Percentiles rank a stretch among this genome's conserved stretches.
Evolutionary conservation across 495 filamentous ascomycete genomes (phyloP).

Genomic region (Penicillium subrubescens): DNA sequence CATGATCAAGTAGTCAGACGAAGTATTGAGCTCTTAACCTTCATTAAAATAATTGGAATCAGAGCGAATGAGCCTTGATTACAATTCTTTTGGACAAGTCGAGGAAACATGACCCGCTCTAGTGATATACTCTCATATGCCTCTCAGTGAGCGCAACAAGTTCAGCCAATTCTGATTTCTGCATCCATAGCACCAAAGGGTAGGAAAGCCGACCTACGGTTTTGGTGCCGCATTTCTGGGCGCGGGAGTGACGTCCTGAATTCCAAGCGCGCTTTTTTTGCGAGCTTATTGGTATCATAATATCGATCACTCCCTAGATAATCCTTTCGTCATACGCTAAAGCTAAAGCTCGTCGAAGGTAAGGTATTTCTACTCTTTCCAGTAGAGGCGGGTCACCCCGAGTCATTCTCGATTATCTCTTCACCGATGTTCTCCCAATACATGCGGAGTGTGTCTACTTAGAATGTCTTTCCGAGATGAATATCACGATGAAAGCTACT

Average conservation of each 20-base stretch:
- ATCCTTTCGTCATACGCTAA: conserved; percentile 19
- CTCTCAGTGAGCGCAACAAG: too few species aligned
- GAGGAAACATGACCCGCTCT: background rate
- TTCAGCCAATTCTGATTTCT: too few species aligned
- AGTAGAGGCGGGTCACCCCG: background rate
- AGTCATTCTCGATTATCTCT: background rate
- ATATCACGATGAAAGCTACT: background rate
- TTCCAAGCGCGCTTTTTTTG: conserved; percentile 17
- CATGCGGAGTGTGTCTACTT: background rate
- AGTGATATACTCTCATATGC: too few species aligned
- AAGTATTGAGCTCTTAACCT: background rate
- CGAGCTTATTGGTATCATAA: background rate
- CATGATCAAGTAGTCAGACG: background rate
- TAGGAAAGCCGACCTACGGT: conserved; percentile 15
- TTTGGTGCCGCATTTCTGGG: conserved; percentile 20
- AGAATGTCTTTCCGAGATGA: background rate
- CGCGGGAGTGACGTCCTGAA: conserved; percentile 8
- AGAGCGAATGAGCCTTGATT: background rate
- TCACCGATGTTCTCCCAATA: background rate
- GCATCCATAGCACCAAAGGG: background rate
- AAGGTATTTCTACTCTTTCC: conserved; percentile 2
- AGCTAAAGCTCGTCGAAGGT: conserved; percentile 5
- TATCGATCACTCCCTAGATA: conserved; percentile 5
- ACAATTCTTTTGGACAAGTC: background rate
- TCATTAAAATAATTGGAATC: background rate